phyloP scores from a whole-genome alignment of 306 rosid genomes.

The Luffa aegyptiaca region DNA sequence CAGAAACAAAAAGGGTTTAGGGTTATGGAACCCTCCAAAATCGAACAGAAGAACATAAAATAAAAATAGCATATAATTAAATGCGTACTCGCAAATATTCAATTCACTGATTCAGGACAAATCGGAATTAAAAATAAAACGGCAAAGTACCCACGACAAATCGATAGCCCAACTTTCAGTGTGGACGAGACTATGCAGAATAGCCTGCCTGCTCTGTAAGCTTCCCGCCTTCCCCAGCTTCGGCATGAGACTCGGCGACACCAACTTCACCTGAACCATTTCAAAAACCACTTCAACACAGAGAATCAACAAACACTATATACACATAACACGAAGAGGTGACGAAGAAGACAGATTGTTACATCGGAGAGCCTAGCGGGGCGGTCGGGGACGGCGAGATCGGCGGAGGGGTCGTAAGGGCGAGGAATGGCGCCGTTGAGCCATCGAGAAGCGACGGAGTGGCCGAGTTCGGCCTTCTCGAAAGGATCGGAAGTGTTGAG shows the following conservation, averaged over 20 bases:
- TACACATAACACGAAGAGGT: background rate
- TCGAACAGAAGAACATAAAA: background rate
- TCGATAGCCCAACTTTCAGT: conserved; percentile 94
- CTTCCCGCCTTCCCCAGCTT: conserved; percentile 91
- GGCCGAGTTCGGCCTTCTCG: conserved; percentile 75
- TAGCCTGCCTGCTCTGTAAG: conserved; percentile 81
- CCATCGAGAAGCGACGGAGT: conserved; percentile 57
- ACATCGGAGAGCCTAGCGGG: conserved; percentile 68
- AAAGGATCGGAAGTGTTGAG: conserved; percentile 71
- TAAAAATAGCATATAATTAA: background rate
- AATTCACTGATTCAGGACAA: background rate
- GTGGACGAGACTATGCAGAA: conserved; percentile 76
- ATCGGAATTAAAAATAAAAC: background rate
- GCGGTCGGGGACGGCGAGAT: conserved; percentile 54
- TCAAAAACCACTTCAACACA: background rate
- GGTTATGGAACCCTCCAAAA: background rate
- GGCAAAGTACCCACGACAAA: conserved; percentile 62
- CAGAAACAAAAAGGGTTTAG: background rate
- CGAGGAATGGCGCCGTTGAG: conserved; percentile 41
- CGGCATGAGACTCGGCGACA: conserved; percentile 72
- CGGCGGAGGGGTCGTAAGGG: conserved; percentile 33
- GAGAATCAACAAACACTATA: background rate
- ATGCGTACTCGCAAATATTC: background rate
- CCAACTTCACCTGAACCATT: conserved; percentile 49
- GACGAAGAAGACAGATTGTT: background rate